Conservation (phyloP, 2,329 filamentous ascomycete species). For the Graphiopsis chlorocephala region DNA sequence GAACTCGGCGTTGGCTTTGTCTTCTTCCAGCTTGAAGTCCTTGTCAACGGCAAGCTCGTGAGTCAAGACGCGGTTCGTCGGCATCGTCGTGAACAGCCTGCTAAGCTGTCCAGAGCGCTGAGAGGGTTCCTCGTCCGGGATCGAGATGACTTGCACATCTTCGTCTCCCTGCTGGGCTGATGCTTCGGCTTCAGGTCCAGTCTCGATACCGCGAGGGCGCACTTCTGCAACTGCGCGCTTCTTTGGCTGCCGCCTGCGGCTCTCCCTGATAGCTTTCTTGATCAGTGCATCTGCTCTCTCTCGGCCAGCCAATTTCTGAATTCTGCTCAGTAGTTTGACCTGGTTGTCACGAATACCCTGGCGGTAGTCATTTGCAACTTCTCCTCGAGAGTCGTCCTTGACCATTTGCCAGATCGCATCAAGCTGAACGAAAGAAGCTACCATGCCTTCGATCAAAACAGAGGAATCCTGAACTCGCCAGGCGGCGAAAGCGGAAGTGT, state of each 20-base stretch:
- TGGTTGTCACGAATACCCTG: constrained; percentile 80
- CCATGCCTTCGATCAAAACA: constrained; percentile 76
- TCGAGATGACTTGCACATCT: constrained; percentile 18
- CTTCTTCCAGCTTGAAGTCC: constrained; percentile 66
- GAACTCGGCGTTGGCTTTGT: constrained; percentile 52
- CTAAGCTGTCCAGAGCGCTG: constrained; percentile 43
- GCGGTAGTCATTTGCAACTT: constrained; percentile 72
- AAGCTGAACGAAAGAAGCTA: constrained; percentile 80
- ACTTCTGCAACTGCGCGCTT: constrained; percentile 69
- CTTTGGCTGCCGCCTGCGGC: constrained; percentile 61
- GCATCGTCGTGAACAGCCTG: constrained; percentile 60
- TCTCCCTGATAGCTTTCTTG: constrained; percentile 70
- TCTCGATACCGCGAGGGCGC: constrained; percentile 60
- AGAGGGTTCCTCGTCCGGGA: constrained; percentile 25
- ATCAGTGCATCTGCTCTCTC: constrained; percentile 71
- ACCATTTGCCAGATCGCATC: constrained; percentile 82
- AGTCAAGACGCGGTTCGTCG: constrained; percentile 70
- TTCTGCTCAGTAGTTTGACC: constrained; percentile 72
- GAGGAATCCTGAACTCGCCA: constrained; percentile 81
- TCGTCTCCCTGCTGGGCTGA: constrained; percentile 23
- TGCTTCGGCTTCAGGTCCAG: constrained; percentile 19
- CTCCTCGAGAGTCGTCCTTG: constrained; percentile 71
- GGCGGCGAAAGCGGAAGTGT: constrained; percentile 74
- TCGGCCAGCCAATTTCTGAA: constrained; percentile 72
- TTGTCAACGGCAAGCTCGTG: constrained; percentile 79